A percentile compares a stretch with the other conserved stretches of the same genome.
phyloP scores from a whole-genome alignment of 495 filamentous ascomycete species.

The Pyronema domesticum region DNA sequence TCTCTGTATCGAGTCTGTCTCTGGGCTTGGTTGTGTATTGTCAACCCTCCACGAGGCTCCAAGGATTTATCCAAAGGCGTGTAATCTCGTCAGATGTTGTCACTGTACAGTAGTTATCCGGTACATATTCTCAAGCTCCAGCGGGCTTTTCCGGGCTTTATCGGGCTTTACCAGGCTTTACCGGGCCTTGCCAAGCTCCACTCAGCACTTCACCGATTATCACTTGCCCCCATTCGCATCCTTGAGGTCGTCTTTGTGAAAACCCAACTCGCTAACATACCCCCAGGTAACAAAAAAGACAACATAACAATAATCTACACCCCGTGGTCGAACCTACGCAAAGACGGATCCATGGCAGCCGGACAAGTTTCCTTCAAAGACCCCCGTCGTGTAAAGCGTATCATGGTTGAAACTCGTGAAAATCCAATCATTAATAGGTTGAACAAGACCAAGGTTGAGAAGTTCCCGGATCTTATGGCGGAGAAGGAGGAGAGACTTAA shows the following conservation, averaged over 20 bases:
- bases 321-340: slow-evolving; percentile 91
- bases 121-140: too few relatives aligned
- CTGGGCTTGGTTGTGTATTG: too few relatives aligned
- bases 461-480: slow-evolving; percentile 57
- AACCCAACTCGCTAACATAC: not conserved
- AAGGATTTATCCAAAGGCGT: too few relatives aligned
- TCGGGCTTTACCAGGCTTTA: not conserved
- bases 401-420: slow-evolving; percentile 57
- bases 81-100: too few relatives aligned
- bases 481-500: slow-evolving; percentile 62
- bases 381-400: slow-evolving; percentile 59
- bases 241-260: not conserved
- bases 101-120: too few relatives aligned
- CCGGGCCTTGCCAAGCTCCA: not conserved
- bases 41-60: too few relatives aligned
- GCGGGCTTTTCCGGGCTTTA: not conserved
- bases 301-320: slow-evolving; percentile 94
- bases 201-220: not conserved
- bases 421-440: slow-evolving; percentile 88
- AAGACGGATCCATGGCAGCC: slow-evolving; percentile 87
- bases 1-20: too few relatives aligned
- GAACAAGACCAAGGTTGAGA: slow-evolving; percentile 84
- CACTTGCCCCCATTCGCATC: too few relatives aligned
- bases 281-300: slow-evolving; percentile 89
- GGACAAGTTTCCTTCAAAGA: slow-evolving; percentile 95